These are phyloP conservation scores for Lophiostoma macrostomum DNA, from an alignment of 495 filamentous ascomycete species.

Conservation along the genomic window DNA sequence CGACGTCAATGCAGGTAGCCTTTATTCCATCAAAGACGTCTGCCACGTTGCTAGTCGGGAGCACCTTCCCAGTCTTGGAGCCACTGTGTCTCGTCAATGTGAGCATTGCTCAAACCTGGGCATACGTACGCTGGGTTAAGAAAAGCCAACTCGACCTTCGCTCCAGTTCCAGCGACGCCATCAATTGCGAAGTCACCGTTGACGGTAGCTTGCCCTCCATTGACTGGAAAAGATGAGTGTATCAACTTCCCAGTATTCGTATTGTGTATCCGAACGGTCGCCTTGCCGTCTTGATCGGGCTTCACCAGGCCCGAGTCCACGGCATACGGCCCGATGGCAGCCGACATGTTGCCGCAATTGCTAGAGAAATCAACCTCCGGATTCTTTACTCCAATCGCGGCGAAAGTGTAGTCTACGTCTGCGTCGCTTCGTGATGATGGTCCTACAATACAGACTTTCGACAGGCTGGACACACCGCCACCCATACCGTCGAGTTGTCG, in stretches of 20 bases:
- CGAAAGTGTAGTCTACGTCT: constrained; percentile 71
- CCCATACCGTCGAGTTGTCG: constrained; percentile 71
- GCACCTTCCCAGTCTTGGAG: constrained; percentile 59
- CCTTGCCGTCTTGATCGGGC: constrained; percentile 25
- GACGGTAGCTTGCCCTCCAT: constrained; percentile 48
- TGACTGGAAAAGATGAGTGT: constrained; percentile 46
- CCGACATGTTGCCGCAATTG: constrained; percentile 72
- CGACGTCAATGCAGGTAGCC: constrained; percentile 61
- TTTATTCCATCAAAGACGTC: constrained; percentile 53
- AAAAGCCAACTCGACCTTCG: constrained; percentile 61
- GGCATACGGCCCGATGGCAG: constrained; percentile 63
- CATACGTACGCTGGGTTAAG: constrained; percentile 51
- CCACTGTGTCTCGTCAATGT: too few species aligned
- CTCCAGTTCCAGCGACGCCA: constrained; percentile 60
- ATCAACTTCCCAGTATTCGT: constrained; percentile 50
- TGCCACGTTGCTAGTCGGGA: constrained; percentile 59
- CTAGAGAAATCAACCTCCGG: constrained; percentile 59
- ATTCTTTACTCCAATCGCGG: constrained; percentile 60
- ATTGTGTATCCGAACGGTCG: constrained; percentile 50
- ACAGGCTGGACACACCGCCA: constrained; percentile 65
- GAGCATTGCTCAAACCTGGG: too few species aligned
- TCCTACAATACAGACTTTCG: constrained; percentile 63
- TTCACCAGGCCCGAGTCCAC: constrained; percentile 53
- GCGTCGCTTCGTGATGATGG: constrained; percentile 48
- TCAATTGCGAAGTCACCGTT: constrained; percentile 61